Conservation (phyloP, 345 rosid species). For the Viola odorata region DNA sequence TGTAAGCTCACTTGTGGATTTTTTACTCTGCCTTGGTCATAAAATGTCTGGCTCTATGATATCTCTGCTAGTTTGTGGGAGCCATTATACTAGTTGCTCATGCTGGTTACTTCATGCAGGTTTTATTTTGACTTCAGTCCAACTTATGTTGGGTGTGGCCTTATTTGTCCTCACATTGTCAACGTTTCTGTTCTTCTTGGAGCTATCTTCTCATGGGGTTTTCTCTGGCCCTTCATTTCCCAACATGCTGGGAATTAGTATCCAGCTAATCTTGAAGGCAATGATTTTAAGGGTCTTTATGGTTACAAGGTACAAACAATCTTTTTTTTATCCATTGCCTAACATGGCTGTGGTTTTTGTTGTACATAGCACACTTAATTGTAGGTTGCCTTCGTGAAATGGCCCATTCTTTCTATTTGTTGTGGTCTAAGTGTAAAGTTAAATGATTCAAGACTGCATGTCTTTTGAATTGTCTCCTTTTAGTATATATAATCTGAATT, state of each 20-base stretch:
- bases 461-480: neutral
- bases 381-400: neutral
- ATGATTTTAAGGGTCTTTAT: constrained; percentile 88
- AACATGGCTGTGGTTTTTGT: neutral
- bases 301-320: constrained; percentile 69
- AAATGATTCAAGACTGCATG: neutral
- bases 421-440: neutral
- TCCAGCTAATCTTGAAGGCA: constrained; percentile 68
- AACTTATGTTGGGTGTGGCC: constrained; percentile 94
- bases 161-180: constrained; percentile 91
- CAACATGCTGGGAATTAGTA: constrained; percentile 80
- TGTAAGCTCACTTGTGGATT: constrained; percentile 41
- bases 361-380: neutral
- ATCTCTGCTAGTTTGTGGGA: neutral
- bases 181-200: constrained; percentile 87
- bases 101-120: constrained; percentile 30
- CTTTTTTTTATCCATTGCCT: neutral
- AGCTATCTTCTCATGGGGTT: constrained; percentile 88
- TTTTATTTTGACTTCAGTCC: constrained; percentile 94
- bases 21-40: constrained; percentile 8
- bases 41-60: neutral
- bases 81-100: too few relatives aligned
- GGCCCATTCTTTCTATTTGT: neutral
- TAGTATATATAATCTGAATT: constrained; percentile 8
- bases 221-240: constrained; percentile 82